phyloP scores from a whole-genome alignment of 176 grass and related monocot species.

The Eleusine coracana region DNA sequence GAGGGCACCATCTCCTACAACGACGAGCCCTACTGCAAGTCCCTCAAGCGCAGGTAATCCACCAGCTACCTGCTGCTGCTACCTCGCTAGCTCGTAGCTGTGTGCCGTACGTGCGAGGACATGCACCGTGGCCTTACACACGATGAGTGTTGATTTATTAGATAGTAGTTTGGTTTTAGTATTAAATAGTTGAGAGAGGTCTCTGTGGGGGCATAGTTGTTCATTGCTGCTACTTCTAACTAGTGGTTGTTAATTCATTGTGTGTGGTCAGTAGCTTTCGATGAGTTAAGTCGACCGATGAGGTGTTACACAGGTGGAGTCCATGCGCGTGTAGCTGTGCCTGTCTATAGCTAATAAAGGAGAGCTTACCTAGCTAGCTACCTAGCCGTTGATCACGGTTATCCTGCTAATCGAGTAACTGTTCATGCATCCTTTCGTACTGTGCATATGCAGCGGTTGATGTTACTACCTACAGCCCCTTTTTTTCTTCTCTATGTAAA shows the following conservation, averaged over 20 bases:
- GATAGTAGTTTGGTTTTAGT: neutral
- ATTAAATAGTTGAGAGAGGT: neutral
- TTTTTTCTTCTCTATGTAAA: neutral
- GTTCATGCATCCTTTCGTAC: neutral
- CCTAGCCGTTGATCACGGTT: slow-evolving; percentile 37
- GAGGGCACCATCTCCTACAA: slow-evolving; percentile 83
- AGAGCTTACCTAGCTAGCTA: slow-evolving; percentile 33
- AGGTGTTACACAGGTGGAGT: slow-evolving; percentile 29
- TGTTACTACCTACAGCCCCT: neutral
- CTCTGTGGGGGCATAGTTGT: neutral
- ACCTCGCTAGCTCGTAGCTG: too few relatives aligned
- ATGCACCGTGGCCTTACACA: neutral
- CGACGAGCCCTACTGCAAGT: slow-evolving; percentile 76
- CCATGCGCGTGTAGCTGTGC: slow-evolving; percentile 12
- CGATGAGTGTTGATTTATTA: neutral
- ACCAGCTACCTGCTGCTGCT: too few relatives aligned
- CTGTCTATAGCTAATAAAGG: slow-evolving; percentile 23
- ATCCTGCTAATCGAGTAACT: slow-evolving; percentile 22
- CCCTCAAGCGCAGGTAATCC: slow-evolving; percentile 85
- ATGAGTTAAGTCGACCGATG: slow-evolving; percentile 15
- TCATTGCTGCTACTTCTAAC: neutral
- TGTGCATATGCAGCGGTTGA: neutral
- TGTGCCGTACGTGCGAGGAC: neutral
- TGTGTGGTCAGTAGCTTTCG: slow-evolving; percentile 32
- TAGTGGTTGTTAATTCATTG: neutral